Evolutionary conservation across 163 green algal genomes (phyloP).

Genomic region (Coccomyxa subellipsoidea): DNA sequence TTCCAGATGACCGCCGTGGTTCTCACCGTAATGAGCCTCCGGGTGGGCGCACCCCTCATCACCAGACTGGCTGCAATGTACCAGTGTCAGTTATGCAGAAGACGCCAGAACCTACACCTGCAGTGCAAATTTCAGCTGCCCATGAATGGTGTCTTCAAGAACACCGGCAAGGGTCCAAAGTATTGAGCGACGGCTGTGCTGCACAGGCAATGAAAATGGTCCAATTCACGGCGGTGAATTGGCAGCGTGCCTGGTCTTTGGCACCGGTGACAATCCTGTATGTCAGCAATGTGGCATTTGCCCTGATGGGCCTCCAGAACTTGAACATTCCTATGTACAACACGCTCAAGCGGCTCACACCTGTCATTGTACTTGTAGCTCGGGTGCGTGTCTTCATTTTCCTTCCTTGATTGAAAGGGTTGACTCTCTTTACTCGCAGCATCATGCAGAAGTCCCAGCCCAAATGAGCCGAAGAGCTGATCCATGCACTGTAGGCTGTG

Average conservation of each 20-base stretch:
- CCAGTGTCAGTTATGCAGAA: no score
- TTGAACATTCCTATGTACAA: constrained; percentile 76
- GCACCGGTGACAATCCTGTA: constrained; percentile 67
- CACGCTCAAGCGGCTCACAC: constrained; percentile 73
- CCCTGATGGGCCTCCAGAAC: constrained; percentile 55
- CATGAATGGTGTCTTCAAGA: background rate
- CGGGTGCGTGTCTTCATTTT: constrained; percentile 35
- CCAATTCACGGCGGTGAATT: constrained; percentile 31
- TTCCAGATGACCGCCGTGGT: constrained; percentile 58
- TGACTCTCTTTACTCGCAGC: no score
- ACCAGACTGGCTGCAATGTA: background rate
- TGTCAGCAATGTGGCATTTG: constrained; percentile 76
- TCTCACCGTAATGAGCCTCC: constrained; percentile 39
- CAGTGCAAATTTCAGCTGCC: background rate
- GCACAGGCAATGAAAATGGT: constrained; percentile 6
- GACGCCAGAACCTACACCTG: no score
- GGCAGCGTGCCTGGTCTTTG: constrained; percentile 41
- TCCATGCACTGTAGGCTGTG: constrained; percentile 8
- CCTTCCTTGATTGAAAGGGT: background rate
- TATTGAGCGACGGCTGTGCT: background rate
- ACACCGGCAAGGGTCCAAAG: background rate
- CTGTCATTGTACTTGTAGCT: constrained; percentile 61
- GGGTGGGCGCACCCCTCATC: background rate
- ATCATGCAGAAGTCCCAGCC: no score
- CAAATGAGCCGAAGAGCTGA: no score